Evolutionary conservation across 2,329 filamentous ascomycete species (phyloP).

Genomic region (Coniochaeta sp.): DNA sequence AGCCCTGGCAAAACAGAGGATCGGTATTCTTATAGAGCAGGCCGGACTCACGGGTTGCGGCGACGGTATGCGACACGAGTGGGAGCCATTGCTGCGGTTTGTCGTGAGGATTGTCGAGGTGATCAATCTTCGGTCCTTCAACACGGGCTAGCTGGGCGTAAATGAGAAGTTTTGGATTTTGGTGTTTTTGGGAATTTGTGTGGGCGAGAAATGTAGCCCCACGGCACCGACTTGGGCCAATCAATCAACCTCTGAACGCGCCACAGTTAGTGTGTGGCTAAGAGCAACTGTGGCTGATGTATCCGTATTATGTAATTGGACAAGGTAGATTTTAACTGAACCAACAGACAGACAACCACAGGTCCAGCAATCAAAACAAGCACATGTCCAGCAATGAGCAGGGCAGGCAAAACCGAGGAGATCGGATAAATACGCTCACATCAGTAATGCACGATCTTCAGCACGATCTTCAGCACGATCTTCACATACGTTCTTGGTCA

Average conservation of each 20-base stretch:
- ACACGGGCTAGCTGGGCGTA: not conserved
- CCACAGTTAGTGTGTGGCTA: no score
- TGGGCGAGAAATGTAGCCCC: not conserved
- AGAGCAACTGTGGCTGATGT: no score
- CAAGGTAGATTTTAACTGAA: no score
- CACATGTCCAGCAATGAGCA: no score
- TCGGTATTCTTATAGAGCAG: not conserved
- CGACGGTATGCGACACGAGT: slow-evolving; percentile 63
- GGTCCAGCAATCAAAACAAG: no score
- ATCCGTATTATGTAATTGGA: no score
- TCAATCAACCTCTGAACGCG: not conserved
- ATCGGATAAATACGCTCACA: no score
- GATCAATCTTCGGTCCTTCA: not conserved
- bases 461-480: no score
- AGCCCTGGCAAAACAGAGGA: slow-evolving; percentile 4
- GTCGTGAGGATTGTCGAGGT: slow-evolving; percentile 12
- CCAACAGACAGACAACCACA: no score
- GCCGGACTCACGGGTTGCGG: slow-evolving; percentile 65
- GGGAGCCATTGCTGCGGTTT: slow-evolving; percentile 48
- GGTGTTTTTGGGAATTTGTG: not conserved
- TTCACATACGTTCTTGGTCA: no score
- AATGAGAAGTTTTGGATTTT: slow-evolving; percentile 2
- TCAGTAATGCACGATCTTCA: no score
- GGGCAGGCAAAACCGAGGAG: no score
- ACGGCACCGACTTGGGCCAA: not conserved